Conservation (phyloP, 2,329 filamentous ascomycete species). For the Aspergillus pseudoterreus region DNA sequence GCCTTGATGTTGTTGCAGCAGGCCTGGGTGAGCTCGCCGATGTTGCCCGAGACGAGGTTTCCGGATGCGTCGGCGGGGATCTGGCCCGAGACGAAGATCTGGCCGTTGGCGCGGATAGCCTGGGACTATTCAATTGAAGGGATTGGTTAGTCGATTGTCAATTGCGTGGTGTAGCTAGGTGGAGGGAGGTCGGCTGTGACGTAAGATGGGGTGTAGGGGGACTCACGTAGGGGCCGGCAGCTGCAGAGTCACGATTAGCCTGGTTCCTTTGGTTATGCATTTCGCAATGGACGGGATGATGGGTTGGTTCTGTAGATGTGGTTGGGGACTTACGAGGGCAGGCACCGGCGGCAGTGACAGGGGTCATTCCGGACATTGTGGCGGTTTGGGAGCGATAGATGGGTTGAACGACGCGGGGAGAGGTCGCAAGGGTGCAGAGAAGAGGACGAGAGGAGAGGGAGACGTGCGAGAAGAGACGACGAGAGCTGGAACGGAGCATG, state of each 20-base stretch:
- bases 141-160: constrained; percentile 1
- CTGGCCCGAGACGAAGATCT: constrained; percentile 70
- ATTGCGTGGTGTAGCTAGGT: neutral
- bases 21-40: constrained; percentile 66
- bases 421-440: constrained; percentile 9
- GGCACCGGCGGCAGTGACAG: constrained; percentile 41
- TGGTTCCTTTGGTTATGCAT: constrained; percentile 7
- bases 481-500: constrained; percentile 24
- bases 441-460: constrained; percentile 11
- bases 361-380: constrained; percentile 38
- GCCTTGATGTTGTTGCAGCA: constrained; percentile 78
- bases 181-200: neutral
- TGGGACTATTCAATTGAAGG: constrained; percentile 36
- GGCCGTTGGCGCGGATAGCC: constrained; percentile 65
- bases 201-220: neutral
- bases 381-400: constrained; percentile 13
- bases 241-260: constrained; percentile 14
- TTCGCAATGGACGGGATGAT: neutral
- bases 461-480: constrained; percentile 15
- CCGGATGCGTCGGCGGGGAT: constrained; percentile 67
- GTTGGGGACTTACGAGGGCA: constrained; percentile 40
- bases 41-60: constrained; percentile 60
- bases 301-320: neutral
- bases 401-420: constrained; percentile 6
- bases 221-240: constrained; percentile 44